Conservation (phyloP, 768 basidiomycete genomes). For the Calvatia gigantea region DNA sequence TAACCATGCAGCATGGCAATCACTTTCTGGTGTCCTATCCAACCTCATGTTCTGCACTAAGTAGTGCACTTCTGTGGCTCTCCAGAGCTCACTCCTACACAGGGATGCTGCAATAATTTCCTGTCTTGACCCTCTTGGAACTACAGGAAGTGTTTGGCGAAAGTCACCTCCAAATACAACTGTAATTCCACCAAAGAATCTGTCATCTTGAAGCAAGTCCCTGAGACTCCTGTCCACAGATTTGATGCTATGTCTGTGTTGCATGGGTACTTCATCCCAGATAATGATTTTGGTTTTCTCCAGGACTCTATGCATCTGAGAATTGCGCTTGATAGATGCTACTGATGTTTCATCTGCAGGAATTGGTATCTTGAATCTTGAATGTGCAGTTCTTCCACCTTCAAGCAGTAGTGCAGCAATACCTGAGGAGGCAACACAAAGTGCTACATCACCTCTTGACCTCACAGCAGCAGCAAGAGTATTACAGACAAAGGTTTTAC, state of each 20-base stretch:
- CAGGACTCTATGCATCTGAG: background rate
- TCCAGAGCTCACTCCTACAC: background rate
- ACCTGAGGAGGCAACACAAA: constrained; percentile 50
- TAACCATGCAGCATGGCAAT: background rate
- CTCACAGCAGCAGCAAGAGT: constrained; percentile 27
- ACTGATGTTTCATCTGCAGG: background rate
- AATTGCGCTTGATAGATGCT: background rate
- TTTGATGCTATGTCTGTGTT: background rate
- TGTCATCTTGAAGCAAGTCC: background rate
- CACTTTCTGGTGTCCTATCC: background rate
- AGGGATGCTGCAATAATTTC: background rate
- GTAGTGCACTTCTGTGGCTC: background rate
- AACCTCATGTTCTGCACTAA: background rate
- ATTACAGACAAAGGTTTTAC: constrained; percentile 44
- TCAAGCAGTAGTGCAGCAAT: constrained; percentile 24
- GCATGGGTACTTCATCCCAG: background rate
- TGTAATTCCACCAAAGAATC: background rate
- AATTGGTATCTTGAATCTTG: background rate
- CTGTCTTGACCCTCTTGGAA: background rate
- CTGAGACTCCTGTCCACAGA: background rate
- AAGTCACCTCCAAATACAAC: background rate
- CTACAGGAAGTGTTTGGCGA: constrained; percentile 14
- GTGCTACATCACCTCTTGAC: constrained; percentile 26
- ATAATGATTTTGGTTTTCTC: background rate
- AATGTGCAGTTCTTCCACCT: background rate